Evolutionary conservation across 2,329 filamentous ascomycete genomes (phyloP).

Genomic region (Penicillium sp.): DNA sequence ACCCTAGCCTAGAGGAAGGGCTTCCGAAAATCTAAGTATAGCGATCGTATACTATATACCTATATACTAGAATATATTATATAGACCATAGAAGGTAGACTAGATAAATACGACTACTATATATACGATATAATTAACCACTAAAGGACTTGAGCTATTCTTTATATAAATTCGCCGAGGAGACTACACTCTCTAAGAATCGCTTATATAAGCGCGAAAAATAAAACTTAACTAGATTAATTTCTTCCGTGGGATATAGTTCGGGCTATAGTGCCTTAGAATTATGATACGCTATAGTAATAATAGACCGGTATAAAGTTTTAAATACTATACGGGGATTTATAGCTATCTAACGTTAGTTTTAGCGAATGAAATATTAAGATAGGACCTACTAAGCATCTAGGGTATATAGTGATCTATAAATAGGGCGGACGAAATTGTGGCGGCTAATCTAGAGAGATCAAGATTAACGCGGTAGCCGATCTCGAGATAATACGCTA

Average conservation of each 20-base stretch:
- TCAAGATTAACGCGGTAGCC: conserved; percentile 1
- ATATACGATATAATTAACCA: conserved; percentile 12
- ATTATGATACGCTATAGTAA: neutral
- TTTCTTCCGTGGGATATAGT: neutral
- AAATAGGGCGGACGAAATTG: conserved; percentile 16
- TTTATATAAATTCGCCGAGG: neutral
- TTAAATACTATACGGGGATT: conserved; percentile 4
- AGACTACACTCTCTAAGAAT: neutral
- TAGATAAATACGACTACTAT: conserved; percentile 22
- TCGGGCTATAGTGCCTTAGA: neutral
- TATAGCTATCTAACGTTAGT: conserved; percentile 1
- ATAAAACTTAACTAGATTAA: neutral
- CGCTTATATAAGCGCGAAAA: neutral
- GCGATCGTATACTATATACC: conserved; percentile 23
- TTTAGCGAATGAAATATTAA: neutral
- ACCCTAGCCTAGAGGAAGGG: conserved; percentile 9
- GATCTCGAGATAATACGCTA: conserved; percentile 16
- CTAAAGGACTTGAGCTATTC: conserved; percentile 11
- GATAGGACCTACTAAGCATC: conserved; percentile 13
- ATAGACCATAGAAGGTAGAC: conserved; percentile 18
- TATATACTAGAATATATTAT: conserved; percentile 20
- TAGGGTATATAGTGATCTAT: conserved; percentile 26
- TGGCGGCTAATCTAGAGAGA: conserved; percentile 3
- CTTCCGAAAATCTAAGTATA: conserved; percentile 22
- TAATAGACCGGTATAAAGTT: conserved; percentile 3